Conservation (phyloP, 2,329 filamentous ascomycete species). For the Phaeomoniella chlamydospora region DNA sequence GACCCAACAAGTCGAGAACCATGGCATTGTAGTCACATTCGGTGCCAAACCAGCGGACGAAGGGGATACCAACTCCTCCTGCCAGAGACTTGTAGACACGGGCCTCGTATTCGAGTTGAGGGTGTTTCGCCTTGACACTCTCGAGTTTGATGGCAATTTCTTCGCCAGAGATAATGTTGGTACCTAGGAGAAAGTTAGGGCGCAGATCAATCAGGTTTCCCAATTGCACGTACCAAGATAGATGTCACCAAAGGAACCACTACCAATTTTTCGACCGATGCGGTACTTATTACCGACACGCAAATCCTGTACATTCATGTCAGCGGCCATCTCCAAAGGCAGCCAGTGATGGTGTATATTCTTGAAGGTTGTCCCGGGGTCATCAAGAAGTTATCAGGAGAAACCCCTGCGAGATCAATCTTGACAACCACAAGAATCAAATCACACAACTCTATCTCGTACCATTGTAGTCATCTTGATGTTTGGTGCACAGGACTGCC, state of each 20-base stretch:
- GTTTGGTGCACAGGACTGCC: slow-evolving; percentile 16
- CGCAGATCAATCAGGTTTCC: slow-evolving; percentile 7
- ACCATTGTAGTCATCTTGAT: slow-evolving; percentile 51
- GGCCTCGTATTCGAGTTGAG: slow-evolving; percentile 96
- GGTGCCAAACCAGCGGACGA: slow-evolving; percentile 98
- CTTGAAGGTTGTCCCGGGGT: slow-evolving; percentile 5
- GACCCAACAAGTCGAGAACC: slow-evolving; percentile 93
- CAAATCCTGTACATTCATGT: slow-evolving; percentile 56
- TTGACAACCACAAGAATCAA: too few species aligned
- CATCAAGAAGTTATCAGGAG: neutral
- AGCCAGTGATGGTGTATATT: slow-evolving; percentile 18
- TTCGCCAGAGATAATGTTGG: slow-evolving; percentile 98
- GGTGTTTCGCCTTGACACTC: slow-evolving; percentile 98
- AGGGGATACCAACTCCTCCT: slow-evolving; percentile 93
- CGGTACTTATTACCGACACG: slow-evolving; percentile 99
- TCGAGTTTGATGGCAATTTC: slow-evolving; percentile 99
- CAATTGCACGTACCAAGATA: slow-evolving; percentile 54
- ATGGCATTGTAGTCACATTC: slow-evolving; percentile 99
- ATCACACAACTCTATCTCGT: too few species aligned
- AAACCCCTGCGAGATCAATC: neutral
- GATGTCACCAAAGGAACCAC: slow-evolving; percentile 94
- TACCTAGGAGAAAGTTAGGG: slow-evolving; percentile 40
- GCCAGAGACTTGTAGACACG: slow-evolving; percentile 78
- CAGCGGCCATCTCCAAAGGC: slow-evolving; percentile 1
- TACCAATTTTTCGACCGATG: slow-evolving; percentile 97